These are phyloP conservation scores for Chrysochromulina tobinii DNA, from an alignment of 78 protist species.

Conservation along the genomic window DNA sequence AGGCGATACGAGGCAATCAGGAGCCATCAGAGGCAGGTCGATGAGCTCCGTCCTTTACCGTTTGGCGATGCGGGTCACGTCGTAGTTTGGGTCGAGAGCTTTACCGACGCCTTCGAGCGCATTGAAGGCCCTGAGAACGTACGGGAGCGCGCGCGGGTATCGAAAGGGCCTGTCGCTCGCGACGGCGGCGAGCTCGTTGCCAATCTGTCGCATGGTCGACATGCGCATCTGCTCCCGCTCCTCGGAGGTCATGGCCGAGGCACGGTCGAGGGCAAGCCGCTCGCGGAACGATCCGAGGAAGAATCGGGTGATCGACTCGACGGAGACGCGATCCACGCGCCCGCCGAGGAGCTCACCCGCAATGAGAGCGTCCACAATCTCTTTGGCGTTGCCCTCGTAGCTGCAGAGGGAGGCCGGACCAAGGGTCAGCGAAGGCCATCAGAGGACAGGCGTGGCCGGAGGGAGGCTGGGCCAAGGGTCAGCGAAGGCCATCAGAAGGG, in stretches of 20 bases:
- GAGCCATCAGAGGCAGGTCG: too few relatives aligned
- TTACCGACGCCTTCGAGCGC: constrained; percentile 18
- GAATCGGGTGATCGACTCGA: neutral
- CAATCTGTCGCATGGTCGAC: neutral
- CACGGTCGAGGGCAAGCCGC: neutral
- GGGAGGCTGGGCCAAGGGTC: too few relatives aligned
- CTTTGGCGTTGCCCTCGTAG: neutral
- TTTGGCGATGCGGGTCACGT: neutral
- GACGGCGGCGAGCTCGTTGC: neutral
- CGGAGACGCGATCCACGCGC: neutral
- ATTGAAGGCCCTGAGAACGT: constrained; percentile 4
- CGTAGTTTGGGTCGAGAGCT: neutral
- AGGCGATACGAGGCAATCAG: too few relatives aligned
- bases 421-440: too few relatives aligned
- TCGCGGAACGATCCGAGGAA: neutral
- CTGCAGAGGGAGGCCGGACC: too few relatives aligned
- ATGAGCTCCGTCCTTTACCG: too few relatives aligned
- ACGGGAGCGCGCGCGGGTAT: neutral
- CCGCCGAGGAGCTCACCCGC: neutral
- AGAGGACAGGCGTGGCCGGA: too few relatives aligned
- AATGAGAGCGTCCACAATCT: neutral
- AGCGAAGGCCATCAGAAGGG: too few relatives aligned
- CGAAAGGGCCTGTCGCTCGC: neutral
- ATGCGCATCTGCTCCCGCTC: neutral
- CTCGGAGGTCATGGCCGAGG: neutral